These are phyloP conservation scores for Saposhnikovia divaricata DNA, from an alignment of 129 eudicot species.

Conservation along the genomic window DNA sequence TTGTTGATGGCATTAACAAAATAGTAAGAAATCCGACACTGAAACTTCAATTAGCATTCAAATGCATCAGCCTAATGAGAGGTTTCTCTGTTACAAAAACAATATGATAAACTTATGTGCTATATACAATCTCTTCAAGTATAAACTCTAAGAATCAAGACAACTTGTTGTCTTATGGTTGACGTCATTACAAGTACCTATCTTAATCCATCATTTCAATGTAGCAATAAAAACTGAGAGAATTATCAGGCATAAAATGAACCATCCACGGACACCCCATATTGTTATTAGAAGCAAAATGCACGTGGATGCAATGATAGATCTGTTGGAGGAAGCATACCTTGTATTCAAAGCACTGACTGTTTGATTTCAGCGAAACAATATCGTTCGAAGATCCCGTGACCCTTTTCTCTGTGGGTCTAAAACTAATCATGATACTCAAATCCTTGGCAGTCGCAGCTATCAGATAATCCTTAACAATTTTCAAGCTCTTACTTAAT, in stretches of 20 bases:
- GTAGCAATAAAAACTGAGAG: conserved; percentile 5
- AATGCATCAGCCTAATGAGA: neutral
- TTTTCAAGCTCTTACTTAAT: conserved; percentile 51
- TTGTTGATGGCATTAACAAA: neutral
- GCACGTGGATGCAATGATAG: neutral
- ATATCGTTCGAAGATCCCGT: conserved; percentile 34
- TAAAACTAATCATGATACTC: conserved; percentile 85
- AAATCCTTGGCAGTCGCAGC: conserved; percentile 95
- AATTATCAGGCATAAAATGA: neutral
- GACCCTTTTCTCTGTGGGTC: conserved; percentile 44
- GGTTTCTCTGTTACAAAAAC: neutral
- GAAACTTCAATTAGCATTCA: neutral
- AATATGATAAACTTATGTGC: neutral
- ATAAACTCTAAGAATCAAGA: neutral
- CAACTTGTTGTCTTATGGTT: neutral
- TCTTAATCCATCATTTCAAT: conserved; percentile 18
- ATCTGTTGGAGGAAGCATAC: conserved; percentile 21
- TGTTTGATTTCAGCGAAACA: conserved; percentile 46
- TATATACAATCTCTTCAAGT: neutral
- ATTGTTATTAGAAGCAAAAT: neutral
- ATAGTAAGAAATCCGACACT: neutral
- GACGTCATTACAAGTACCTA: neutral
- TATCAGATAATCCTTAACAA: conserved; percentile 70
- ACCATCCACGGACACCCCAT: neutral
- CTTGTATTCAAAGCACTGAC: conserved; percentile 83